Evolutionary conservation across 2,329 filamentous ascomycete genomes (phyloP).

Genomic region (Colletotrichum costaricense): DNA sequence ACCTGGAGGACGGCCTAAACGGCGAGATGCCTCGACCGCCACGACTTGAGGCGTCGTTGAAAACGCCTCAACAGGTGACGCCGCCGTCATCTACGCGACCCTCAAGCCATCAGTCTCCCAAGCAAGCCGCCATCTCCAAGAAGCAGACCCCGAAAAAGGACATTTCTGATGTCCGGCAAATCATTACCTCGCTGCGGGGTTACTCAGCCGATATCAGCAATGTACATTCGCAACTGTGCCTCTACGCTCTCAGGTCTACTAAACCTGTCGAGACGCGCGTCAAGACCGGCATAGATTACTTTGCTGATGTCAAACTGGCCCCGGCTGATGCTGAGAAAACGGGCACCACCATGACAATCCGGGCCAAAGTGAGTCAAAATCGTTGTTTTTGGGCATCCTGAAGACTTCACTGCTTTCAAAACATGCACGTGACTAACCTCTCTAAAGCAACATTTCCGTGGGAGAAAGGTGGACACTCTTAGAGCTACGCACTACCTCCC

Average conservation of each 20-base stretch:
- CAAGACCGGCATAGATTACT: conserved; percentile 57
- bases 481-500: conserved; percentile 52
- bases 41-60: conserved; percentile 10
- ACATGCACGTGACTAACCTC: conserved; percentile 8
- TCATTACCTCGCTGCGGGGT: conserved; percentile 18
- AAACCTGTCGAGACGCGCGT: conserved; percentile 53
- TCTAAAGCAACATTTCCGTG: conserved; percentile 54
- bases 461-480: conserved; percentile 55
- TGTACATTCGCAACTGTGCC: conserved; percentile 57
- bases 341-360: conserved; percentile 58
- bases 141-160: conserved; percentile 48
- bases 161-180: conserved; percentile 53
- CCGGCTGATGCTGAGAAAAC: conserved; percentile 44
- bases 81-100: conserved; percentile 33
- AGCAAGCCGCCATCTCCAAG: conserved; percentile 28
- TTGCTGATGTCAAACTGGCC: conserved; percentile 55
- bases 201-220: conserved; percentile 57
- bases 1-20: conserved; percentile 25
- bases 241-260: conserved; percentile 58
- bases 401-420: not conserved
- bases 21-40: conserved; percentile 29
- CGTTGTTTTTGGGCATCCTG: not conserved
- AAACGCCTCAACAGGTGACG: conserved; percentile 24
- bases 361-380: conserved; percentile 57
- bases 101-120: conserved; percentile 43